Evolutionary conservation across 345 rosid genomes (phyloP), one percentile per base, ranked within the genome.

Genomic region (Lepidium didymum): DNA sequence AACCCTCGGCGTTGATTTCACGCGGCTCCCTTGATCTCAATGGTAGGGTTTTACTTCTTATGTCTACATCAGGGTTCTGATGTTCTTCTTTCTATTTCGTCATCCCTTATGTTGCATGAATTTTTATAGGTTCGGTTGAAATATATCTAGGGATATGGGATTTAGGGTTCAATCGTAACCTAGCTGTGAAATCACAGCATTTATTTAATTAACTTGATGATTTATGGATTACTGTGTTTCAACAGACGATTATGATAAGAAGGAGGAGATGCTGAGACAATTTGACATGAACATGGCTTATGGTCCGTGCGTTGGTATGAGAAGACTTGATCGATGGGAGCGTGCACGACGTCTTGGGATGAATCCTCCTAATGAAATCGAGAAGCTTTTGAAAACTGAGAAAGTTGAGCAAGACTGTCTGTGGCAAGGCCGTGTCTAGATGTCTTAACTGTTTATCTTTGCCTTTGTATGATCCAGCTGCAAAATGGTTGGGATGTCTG

Each of bases 251-350:
- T 75, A 69, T 38, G 81, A 68, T 21, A 64, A 80, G 56, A 33
- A 64, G 11, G 96, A 89, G 74, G 80, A 77, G 46, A 72, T 77
- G 41, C 64, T 89, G 38, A 84, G 84, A 80, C 86, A 87, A 45
- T 91, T 91, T 61, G 96, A 91, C 79, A 83, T 91, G 92, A 79
- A 85, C 85, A 85, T 86, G 80, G 80, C 86, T 0, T 91, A 83
- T 12, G 97, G 97, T 21, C 97, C 96, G 0, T 91, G 97, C 62
- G 43, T 87, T 43, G 94, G 97, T 44, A 85, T 91, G 84, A 75
- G 79, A 27, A 79, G 96, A 61, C 44, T 81, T 49, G 88, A 52
- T 36, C 81, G 96, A 1, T 91, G 86, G 91, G 90, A 89, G 62
- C 92, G 94, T 21, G 96, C 93, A n/a, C 53, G 72, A 56, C 82